Evolutionary conservation across 176 grass and related monocot genomes (phyloP), one percentile per base, ranked within the genome.

Genomic region (Eragrostis nindensis): DNA sequence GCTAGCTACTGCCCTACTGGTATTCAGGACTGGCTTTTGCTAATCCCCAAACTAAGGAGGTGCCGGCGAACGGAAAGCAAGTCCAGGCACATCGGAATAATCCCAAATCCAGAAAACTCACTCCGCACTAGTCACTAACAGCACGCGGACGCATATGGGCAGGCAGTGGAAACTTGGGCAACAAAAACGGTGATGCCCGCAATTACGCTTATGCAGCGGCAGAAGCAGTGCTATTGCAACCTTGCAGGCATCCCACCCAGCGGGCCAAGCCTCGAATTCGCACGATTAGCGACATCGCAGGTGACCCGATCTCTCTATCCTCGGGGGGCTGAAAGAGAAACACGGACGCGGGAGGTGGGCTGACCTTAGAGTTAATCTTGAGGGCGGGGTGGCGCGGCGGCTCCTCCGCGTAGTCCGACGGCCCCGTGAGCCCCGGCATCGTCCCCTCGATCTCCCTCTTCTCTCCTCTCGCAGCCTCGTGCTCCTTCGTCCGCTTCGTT

Each of bases 301-400:
- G n/a, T n/a, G n/a, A 9, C 75, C 3, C 56, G 13, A 15, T 8
- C 71, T 40, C 29, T 52, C 57, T 2, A 67, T 50, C 47, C 75
- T 66, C 61, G 7, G 66, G 22, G 12, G 39, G 4, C 32, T 36
- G 32, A 36, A 36, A 36, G 32, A 42, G 24, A 9, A 12, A 18
- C 55, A 8, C 7, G 5, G 16, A 0, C 78, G 52, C 50, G 42
- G 60, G 25, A 9, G 26, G 5, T 1, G 1, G 17, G 63, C 76
- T 67, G 64, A 98, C 95, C 95, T 98, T 89, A 15, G 92, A 76
- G 77, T 98, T 98, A 70, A 98, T 78, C 88, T 78, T 94, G 80
- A 98, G 95, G 50, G 61, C 86, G 16, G 90, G 90, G 62, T 98
- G 92, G 48, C 95, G 92, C 44, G 87, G 86, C 54, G 95, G 95